phyloP scores from a whole-genome alignment of 257 asterid genomes.

The Jasminum sambac region DNA sequence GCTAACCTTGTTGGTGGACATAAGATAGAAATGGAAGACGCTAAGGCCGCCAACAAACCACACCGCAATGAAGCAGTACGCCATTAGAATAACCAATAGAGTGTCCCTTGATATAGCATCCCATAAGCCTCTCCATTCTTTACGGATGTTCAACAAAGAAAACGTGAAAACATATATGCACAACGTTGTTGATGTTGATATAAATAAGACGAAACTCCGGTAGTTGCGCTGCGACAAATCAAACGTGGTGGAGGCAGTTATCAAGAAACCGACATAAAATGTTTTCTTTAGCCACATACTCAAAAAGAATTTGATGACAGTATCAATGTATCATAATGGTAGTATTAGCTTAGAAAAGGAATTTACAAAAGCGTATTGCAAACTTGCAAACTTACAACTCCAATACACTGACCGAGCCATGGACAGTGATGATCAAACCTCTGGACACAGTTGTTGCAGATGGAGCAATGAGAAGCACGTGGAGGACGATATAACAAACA shows the following conservation, averaged over 20 bases:
- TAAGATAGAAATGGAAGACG: constrained; percentile 75
- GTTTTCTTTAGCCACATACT: not conserved
- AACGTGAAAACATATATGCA: constrained; percentile 86
- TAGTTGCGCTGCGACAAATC: constrained; percentile 77
- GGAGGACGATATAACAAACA: constrained; percentile 89
- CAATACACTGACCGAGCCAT: constrained; percentile 96
- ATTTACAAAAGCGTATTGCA: not conserved
- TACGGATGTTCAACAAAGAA: constrained; percentile 61
- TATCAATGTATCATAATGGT: not conserved
- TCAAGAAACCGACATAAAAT: constrained; percentile 10
- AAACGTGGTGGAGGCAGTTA: constrained; percentile 12
- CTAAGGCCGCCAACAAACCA: constrained; percentile 96
- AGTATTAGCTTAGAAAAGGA: not conserved
- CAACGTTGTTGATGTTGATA: constrained; percentile 67
- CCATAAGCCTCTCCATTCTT: constrained; percentile 54
- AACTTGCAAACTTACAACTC: constrained; percentile 51
- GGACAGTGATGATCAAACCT: constrained; percentile 99
- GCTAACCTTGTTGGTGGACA: constrained; percentile 81
- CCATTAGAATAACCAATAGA: constrained; percentile 53
- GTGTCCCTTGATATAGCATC: constrained; percentile 54
- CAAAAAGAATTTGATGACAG: not conserved
- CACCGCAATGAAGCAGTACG: constrained; percentile 75
- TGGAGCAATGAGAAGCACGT: constrained; percentile 94
- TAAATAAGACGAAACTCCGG: constrained; percentile 72
- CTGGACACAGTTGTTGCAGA: constrained; percentile 94